Evolutionary conservation across 2,329 filamentous ascomycete species (phyloP).

Genomic region (Epichloe gansuensis): DNA sequence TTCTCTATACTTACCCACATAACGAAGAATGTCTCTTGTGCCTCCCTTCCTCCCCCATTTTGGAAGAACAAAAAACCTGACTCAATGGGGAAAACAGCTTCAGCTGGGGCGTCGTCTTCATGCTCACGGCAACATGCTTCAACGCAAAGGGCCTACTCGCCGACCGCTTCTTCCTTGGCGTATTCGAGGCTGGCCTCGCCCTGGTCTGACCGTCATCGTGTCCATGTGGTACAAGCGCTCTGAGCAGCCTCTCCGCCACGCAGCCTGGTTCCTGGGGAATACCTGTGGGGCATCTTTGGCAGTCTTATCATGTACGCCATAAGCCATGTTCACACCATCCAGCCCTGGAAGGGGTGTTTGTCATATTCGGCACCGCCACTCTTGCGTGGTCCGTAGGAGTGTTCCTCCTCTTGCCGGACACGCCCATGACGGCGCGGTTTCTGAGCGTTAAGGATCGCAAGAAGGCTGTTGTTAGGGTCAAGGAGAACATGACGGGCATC

Average conservation of each 20-base stretch:
- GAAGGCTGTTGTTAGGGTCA: conserved; percentile 19
- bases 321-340: conserved; percentile 14
- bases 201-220: conserved; percentile 18
- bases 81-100: conserved; percentile 4
- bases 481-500: conserved; percentile 23
- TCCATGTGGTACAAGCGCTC: conserved; percentile 24
- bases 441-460: conserved; percentile 15
- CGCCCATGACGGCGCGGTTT: conserved; percentile 16
- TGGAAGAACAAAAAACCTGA: neutral
- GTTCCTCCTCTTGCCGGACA: conserved; percentile 13
- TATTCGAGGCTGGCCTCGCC: conserved; percentile 18
- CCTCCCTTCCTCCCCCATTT: neutral
- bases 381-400: conserved; percentile 11
- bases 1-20: neutral
- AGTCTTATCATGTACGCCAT: conserved; percentile 19
- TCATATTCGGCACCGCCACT: conserved; percentile 14
- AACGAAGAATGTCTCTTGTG: neutral
- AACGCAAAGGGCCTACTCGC: conserved; percentile 18
- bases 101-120: conserved; percentile 28
- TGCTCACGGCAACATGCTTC: conserved; percentile 27
- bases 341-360: conserved; percentile 17
- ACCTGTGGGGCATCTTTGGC: conserved; percentile 18
- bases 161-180: conserved; percentile 21
- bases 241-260: conserved; percentile 18
- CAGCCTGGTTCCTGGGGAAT: conserved; percentile 23